Evolutionary conservation across 78 protist genomes (phyloP).

Genomic region (Anaeramoeba ignava): DNA sequence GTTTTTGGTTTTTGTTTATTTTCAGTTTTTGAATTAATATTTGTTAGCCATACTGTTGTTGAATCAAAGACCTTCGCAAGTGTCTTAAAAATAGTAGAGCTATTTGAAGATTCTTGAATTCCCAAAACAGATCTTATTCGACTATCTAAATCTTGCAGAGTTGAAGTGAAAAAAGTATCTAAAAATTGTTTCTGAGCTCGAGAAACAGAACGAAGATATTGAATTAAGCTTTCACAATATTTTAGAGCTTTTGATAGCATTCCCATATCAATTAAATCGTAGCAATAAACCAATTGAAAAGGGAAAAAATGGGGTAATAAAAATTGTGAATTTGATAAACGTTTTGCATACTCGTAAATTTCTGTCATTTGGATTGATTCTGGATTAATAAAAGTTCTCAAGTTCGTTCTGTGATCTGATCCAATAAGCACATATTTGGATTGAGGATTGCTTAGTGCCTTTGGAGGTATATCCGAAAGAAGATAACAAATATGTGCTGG

Average conservation of each 20-base stretch:
- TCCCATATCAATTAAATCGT: background rate
- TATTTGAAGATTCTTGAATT: background rate
- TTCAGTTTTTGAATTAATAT: too few relatives aligned
- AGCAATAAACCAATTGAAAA: background rate
- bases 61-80: too few relatives aligned
- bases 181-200: background rate
- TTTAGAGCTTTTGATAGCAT: background rate
- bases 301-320: background rate
- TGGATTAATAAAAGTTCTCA: background rate
- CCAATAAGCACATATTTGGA: background rate
- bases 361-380: background rate
- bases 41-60: too few relatives aligned
- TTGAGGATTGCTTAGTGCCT: too few relatives aligned
- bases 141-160: background rate
- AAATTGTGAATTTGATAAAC: background rate
- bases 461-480: too few relatives aligned
- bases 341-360: background rate
- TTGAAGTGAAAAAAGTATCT: background rate
- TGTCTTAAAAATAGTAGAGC: too few relatives aligned
- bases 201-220: background rate
- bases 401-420: background rate
- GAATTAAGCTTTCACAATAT: background rate
- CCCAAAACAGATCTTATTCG: background rate
- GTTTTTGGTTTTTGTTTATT: too few relatives aligned
- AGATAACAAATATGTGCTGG: too few relatives aligned